Evolutionary conservation across 1,139 yeast species (phyloP), one percentile per base, ranked within the genome.

Genomic region (Kodamaea sp.): DNA sequence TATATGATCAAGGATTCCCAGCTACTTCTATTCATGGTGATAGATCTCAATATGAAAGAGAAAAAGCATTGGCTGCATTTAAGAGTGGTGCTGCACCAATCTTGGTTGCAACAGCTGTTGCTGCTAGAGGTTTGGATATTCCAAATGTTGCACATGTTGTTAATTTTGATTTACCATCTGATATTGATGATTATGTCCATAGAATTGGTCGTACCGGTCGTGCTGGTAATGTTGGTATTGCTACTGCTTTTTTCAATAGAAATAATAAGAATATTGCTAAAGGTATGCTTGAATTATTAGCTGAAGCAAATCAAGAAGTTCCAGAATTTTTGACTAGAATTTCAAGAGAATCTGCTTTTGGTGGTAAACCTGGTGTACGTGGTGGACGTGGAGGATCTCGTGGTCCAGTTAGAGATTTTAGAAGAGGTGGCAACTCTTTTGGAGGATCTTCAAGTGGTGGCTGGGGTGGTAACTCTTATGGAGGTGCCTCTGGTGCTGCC

Each of bases 161-260:
- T 70, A 92, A 92, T 78, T 92, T 84, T 64, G 98, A 92, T 64
- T 78, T 92, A 65, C 98, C 98, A 62, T 76, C 87, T 62, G 97
- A 92, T 67, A 86, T 90, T 60, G 98, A 92, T 67, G 98, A 92
- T 70, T 92, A 92, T 63, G 98, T 92, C 49, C 98, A 92, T 75
- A 87, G 98, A 77, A 92, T 92, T 63, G 98, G 98, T 78, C 94
- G 98, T 84, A 92, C 98, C 58, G 98, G 98, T 70, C 95, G 98
- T 82, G 98, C 98, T 58, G 98, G 98, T 78, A 92, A 92, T 74
- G 82, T 85, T 50, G 98, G 98, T 84, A 77, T 86, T 58, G 97
- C 98, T 53, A 90, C 97, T 53, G 95, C 98, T 40, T 92, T 92
- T 76, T 88, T 92, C 73, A 92, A 92, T 84, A 85, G 97, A 73